Conservation (phyloP, 805 yeast species). For the Myxozyma vanderwaltii region DNA sequence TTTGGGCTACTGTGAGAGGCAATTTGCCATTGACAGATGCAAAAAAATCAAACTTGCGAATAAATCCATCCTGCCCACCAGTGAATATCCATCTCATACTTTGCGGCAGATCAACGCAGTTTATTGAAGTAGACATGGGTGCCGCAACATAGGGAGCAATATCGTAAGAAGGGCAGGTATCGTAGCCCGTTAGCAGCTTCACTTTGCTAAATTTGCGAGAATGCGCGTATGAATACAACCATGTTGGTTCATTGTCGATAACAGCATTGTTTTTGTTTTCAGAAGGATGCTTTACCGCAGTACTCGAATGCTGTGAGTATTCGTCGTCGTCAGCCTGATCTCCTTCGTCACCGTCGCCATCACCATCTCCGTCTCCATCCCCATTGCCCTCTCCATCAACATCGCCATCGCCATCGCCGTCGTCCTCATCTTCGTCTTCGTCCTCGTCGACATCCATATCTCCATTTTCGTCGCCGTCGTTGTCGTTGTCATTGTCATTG, state of each 20-base stretch:
- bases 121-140: conserved; percentile 77
- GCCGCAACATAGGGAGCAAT: conserved; percentile 85
- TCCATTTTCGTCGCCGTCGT: conserved; percentile 36
- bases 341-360: conserved; percentile 32
- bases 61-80: conserved; percentile 95
- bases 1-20: conserved; percentile 87
- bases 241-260: conserved; percentile 34
- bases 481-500: conserved; percentile 40
- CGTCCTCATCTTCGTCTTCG: conserved; percentile 37
- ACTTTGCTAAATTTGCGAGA: conserved; percentile 20
- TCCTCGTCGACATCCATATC: conserved; percentile 33
- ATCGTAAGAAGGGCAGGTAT: conserved; percentile 59
- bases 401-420: conserved; percentile 38
- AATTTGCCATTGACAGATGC: conserved; percentile 83
- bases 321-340: conserved; percentile 34
- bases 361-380: conserved; percentile 35
- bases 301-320: conserved; percentile 20
- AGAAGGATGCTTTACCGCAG: background rate
- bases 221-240: conserved; percentile 36
- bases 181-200: conserved; percentile 49
- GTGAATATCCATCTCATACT: conserved; percentile 87
- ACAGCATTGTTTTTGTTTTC: conserved; percentile 16
- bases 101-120: conserved; percentile 71
- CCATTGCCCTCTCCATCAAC: conserved; percentile 39
- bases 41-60: conserved; percentile 83